Percentiles rank a stretch among this genome's conserved stretches.
phyloP scores from a whole-genome alignment of 2,329 filamentous ascomycete species.

The Phialocephala sp. region DNA sequence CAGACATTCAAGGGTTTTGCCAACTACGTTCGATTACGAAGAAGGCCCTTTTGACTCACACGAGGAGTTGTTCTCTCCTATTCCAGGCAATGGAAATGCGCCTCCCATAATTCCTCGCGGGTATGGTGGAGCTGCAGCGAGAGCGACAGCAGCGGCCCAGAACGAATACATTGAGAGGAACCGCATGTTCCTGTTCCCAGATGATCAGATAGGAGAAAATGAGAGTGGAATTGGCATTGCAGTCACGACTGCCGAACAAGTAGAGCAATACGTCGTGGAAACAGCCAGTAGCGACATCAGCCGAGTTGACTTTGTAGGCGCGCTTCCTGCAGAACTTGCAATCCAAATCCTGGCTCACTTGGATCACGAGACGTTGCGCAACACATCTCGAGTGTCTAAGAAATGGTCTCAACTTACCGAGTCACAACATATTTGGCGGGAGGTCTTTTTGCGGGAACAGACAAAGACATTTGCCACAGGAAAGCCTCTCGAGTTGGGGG shows the following conservation, averaged over 20 bases:
- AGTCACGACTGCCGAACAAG: slow-evolving; percentile 44
- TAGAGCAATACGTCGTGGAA: slow-evolving; percentile 42
- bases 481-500: slow-evolving; percentile 56
- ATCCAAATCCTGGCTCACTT: slow-evolving; percentile 63
- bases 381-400: slow-evolving; percentile 56
- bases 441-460: slow-evolving; percentile 67
- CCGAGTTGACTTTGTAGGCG: slow-evolving; percentile 62
- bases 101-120: slow-evolving; percentile 66
- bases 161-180: slow-evolving; percentile 54
- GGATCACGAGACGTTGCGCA: slow-evolving; percentile 57
- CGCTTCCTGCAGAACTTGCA: slow-evolving; percentile 62
- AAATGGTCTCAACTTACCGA: slow-evolving; percentile 54
- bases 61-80: slow-evolving; percentile 32
- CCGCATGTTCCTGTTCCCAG: slow-evolving; percentile 49
- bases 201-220: slow-evolving; percentile 53
- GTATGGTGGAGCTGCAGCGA: slow-evolving; percentile 65
- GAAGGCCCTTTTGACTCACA: slow-evolving; percentile 31
- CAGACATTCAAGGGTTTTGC: slow-evolving; percentile 35
- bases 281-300: slow-evolving; percentile 47
- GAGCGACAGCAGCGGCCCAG: slow-evolving; percentile 62
- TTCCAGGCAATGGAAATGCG: slow-evolving; percentile 50
- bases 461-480: slow-evolving; percentile 65
- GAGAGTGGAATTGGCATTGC: slow-evolving; percentile 70
- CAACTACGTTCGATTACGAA: slow-evolving; percentile 23
- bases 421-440: slow-evolving; percentile 67